Conservation (phyloP, 1,284 basidiomycete genomes). For the Irpex sp. region DNA sequence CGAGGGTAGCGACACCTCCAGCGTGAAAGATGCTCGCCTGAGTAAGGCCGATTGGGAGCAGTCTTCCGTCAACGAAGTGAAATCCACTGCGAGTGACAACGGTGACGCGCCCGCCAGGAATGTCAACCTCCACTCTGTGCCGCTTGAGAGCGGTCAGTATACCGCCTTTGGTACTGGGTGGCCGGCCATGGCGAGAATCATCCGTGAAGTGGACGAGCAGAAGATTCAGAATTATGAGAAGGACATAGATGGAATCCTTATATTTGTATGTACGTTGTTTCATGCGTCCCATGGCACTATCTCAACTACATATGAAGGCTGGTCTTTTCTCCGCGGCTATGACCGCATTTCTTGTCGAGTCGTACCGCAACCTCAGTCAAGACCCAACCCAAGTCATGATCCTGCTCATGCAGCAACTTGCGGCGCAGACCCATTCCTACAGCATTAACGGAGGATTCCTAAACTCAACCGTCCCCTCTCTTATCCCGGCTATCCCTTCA, state of each 20-base stretch:
- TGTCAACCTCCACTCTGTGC: too few species aligned
- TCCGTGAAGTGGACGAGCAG: conserved; percentile 5
- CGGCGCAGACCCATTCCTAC: not conserved
- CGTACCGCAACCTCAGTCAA: not conserved
- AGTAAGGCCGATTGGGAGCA: too few species aligned
- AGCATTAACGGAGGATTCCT: not conserved
- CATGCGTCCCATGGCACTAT: too few species aligned
- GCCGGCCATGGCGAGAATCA: not conserved
- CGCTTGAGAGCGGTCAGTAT: not conserved
- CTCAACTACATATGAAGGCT: not conserved
- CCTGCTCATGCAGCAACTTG: not conserved
- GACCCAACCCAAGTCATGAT: not conserved
- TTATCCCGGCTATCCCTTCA: too few species aligned
- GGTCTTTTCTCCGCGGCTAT: conserved; percentile 7
- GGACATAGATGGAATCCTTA: conserved; percentile 9
- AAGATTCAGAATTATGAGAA: conserved; percentile 5
- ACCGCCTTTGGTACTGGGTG: not conserved
- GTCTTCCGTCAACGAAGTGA: too few species aligned
- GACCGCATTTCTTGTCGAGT: conserved; percentile 1
- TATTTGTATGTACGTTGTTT: conserved; percentile 3
- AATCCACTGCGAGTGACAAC: too few species aligned
- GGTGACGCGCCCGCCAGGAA: not conserved
- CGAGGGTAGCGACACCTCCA: too few species aligned
- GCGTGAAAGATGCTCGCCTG: too few species aligned
- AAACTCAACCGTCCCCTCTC: not conserved